A percentile compares a stretch with the other conserved stretches of the same genome.
Evolutionary conservation across 169 alveolate genomes (phyloP).

Genomic region (Plasmodium ovale): DNA sequence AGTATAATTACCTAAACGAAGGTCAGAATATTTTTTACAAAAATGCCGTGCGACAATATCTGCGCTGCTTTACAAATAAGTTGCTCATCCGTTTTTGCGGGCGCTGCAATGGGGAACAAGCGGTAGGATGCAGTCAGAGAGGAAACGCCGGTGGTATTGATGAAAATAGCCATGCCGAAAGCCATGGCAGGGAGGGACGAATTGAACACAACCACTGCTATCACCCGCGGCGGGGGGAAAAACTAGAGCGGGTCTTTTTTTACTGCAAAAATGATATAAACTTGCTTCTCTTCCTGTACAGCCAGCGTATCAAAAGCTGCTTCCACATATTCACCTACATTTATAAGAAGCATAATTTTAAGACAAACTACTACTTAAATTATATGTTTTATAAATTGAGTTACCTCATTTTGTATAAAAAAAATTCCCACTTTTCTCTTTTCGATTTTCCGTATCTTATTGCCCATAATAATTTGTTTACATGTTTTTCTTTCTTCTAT

Average conservation of each 20-base stretch:
- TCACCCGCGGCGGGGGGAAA: background rate
- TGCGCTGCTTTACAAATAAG: constrained; percentile 15
- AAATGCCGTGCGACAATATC: constrained; percentile 16
- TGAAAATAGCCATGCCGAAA: background rate
- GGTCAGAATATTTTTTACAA: constrained; percentile 35
- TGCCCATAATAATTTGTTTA: constrained; percentile 10
- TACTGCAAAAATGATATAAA: constrained; percentile 46
- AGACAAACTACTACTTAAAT: constrained; percentile 5
- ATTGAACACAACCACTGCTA: no score
- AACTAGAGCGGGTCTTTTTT: background rate
- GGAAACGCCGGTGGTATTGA: background rate
- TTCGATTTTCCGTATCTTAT: background rate
- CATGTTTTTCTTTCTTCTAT: constrained; percentile 43
- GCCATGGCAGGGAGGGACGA: background rate
- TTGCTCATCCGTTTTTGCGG: background rate
- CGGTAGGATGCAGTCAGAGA: no score
- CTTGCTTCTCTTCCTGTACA: constrained; percentile 26
- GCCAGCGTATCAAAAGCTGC: constrained; percentile 49
- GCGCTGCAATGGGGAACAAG: background rate
- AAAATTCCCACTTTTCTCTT: background rate
- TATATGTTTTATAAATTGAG: constrained; percentile 23
- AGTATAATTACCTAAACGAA: constrained; percentile 60
- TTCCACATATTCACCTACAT: constrained; percentile 34
- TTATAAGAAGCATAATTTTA: constrained; percentile 50
- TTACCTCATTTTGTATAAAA: constrained; percentile 12